These are phyloP conservation scores for Beauveria rudraprayagi DNA, from an alignment of 2,329 filamentous ascomycete species.

Conservation along the genomic window DNA sequence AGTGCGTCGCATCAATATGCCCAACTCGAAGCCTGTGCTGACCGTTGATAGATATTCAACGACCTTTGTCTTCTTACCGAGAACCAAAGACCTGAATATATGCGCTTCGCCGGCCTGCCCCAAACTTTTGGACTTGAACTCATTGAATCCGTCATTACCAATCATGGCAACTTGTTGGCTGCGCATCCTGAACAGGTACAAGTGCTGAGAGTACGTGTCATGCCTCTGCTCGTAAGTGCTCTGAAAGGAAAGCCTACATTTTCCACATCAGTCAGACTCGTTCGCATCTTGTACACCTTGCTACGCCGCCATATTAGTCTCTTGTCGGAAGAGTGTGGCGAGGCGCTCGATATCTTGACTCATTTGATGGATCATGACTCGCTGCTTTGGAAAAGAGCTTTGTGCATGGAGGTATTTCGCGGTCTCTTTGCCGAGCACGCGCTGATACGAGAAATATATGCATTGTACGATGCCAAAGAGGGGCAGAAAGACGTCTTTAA, in stretches of 20 bases:
- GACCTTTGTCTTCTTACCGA: constrained; percentile 86
- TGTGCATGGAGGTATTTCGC: constrained; percentile 87
- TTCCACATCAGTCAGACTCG: constrained; percentile 70
- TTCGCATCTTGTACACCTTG: constrained; percentile 75
- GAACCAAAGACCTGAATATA: constrained; percentile 72
- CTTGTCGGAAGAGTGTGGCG: constrained; percentile 71
- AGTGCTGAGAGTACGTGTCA: constrained; percentile 66
- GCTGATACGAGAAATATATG: constrained; percentile 71
- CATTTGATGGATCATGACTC: constrained; percentile 84
- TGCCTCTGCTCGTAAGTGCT: constrained; percentile 74
- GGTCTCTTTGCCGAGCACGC: constrained; percentile 76
- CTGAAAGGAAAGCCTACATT: constrained; percentile 74
- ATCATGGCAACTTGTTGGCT: constrained; percentile 73
- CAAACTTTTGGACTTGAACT: constrained; percentile 83
- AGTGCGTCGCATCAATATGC: constrained; percentile 31
- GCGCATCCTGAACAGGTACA: constrained; percentile 73
- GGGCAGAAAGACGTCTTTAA: constrained; percentile 70
- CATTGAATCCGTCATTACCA: constrained; percentile 82
- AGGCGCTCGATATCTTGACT: constrained; percentile 72
- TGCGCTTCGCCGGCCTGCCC: constrained; percentile 69
- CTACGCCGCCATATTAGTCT: constrained; percentile 70
- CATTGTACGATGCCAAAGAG: constrained; percentile 66
- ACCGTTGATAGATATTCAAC: constrained; percentile 59
- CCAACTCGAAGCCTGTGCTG: constrained; percentile 10
- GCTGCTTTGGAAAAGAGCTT: constrained; percentile 72